Evolutionary conservation across 1,284 basidiomycete genomes (phyloP), one percentile per base, ranked within the genome.

Genomic region (Veloboletus limbatus): DNA sequence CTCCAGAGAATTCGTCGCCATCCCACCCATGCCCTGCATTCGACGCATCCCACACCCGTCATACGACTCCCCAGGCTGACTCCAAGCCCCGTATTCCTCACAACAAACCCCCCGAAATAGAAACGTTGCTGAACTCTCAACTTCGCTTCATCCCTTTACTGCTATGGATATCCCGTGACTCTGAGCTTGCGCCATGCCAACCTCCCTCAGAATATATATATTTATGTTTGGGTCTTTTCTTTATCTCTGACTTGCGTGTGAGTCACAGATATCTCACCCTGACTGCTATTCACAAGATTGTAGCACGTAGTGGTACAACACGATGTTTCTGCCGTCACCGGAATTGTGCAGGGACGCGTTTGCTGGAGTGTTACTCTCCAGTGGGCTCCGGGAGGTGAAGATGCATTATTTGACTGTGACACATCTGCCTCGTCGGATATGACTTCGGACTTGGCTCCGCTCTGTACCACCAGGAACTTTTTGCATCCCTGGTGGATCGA

Each of bases 361-460:
- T 38, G 50, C 20, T 68, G 66, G 66, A 52, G 32, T 14, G 9
- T 65, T n/a, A 51, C 48, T 11, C 54, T 65, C 35, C 48, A 56
- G 21, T 65, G 63, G 63, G 62, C 55, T 22, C 62, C 63, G 3
- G 62, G 62, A 16, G 63, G 63, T 4, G 63, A 68, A 56, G 50
- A 59, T 20, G 50, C 46, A 6, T 37, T 66, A 14, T 47, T 47
- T 16, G 34, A 32, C 17, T 28, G 25, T 31, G 16, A 42, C 8
- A 16, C 26, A 9, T 13, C 16, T 28, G 16, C 32, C 16, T 27
- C 49, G 14, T 32, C 37, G 9, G 33, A 48, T 20, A 13, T n/a
- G 35, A 14, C 13, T 24, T 20, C 22, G 27, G 47, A 39, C 8
- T 43, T 33, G 7, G 24, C 22, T n/a, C 21, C 30, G 7, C 28